Evolutionary conservation across 1,284 basidiomycete species (phyloP).

Genomic region (Thelephora terrestris): DNA sequence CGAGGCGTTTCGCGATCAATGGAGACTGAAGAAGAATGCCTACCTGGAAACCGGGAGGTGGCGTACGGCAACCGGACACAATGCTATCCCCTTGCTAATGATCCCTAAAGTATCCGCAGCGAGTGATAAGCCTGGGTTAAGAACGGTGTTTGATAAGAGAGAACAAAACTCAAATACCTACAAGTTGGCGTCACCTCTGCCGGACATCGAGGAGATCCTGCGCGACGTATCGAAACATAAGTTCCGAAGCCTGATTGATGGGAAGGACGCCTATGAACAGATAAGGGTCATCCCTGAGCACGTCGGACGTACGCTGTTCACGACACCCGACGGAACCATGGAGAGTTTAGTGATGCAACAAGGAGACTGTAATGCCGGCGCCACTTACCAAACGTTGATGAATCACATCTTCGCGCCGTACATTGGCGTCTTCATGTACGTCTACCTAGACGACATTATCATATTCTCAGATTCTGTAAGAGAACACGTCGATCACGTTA

Average conservation of each 20-base stretch:
- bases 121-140: slow-evolving; percentile 13
- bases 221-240: slow-evolving; percentile 4
- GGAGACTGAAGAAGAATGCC: slow-evolving; percentile 20
- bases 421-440: slow-evolving; percentile 19
- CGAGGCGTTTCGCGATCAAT: too few relatives aligned
- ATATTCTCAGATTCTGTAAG: slow-evolving; percentile 9
- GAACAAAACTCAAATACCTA: slow-evolving; percentile 26
- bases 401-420: slow-evolving; percentile 21
- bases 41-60: slow-evolving; percentile 23
- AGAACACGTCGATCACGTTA: too few relatives aligned
- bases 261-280: too few relatives aligned
- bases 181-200: slow-evolving; percentile 25
- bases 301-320: too few relatives aligned
- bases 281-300: too few relatives aligned
- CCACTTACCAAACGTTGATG: slow-evolving; percentile 28
- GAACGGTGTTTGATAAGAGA: slow-evolving; percentile 24
- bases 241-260: slow-evolving; percentile 9
- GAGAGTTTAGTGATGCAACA: slow-evolving; percentile 26
- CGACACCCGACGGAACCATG: slow-evolving; percentile 25
- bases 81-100: slow-evolving; percentile 26
- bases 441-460: slow-evolving; percentile 11
- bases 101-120: slow-evolving; percentile 21
- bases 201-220: too few relatives aligned
- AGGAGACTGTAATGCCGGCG: too few relatives aligned
- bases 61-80: slow-evolving; percentile 16